Base-by-base conservation (phyloP, 495 filamentous ascomycete species). In the Venustampulla echinocandica region DNA sequence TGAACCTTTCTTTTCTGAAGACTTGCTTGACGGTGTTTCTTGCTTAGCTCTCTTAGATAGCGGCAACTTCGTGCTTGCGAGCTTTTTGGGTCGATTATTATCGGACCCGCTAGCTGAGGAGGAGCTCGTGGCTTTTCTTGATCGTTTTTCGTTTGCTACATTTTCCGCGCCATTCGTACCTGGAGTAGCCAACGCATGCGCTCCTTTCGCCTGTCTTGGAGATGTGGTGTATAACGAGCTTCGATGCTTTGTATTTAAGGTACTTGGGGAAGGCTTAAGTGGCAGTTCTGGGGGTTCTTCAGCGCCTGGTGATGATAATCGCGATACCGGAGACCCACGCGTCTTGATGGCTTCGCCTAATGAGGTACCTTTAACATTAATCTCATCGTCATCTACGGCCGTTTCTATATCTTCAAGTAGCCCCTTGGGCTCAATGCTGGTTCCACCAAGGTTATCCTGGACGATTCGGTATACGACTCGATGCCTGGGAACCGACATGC, bases 141-240 rank as follows among this genome's bases (percentile, higher is more conserved):
- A 41, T 10, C 64, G 60, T 48, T 73, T 75, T 44, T 73, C 69
- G 41, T 70, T 73, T 19, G 70, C 66, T 3, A 46, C 19, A 41
- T 53, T 51, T 11, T 52, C 52, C 9, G 22, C 0, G n/a, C 20
- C 28, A 33, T 54, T 46, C 2, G 34, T 14, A 4, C 17, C 23
- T 15, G 41, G 42, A 37, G 27, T 32, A 10, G 47, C 40, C 24
- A 42, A 43, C 17, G 15, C 2, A 10, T 4, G 20, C 9, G 14
- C 3, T 19, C 23, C 20, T 21, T 44, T 53, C 13, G 38, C 50
- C 5, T 39, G 27, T 3, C 21, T 38, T 3, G 37, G 34, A 11
- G n/a, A n/a, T n/a, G 24, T 22, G 4, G 14, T 19, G 2, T 17
- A 33, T 18, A 1, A n/a, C 4, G 49, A 14, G 11, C 18, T 15